Percentiles rank a stretch among this genome's conserved stretches.
phyloP scores from a whole-genome alignment of 495 filamentous ascomycete genomes.

The Aspergillus cristatus region DNA sequence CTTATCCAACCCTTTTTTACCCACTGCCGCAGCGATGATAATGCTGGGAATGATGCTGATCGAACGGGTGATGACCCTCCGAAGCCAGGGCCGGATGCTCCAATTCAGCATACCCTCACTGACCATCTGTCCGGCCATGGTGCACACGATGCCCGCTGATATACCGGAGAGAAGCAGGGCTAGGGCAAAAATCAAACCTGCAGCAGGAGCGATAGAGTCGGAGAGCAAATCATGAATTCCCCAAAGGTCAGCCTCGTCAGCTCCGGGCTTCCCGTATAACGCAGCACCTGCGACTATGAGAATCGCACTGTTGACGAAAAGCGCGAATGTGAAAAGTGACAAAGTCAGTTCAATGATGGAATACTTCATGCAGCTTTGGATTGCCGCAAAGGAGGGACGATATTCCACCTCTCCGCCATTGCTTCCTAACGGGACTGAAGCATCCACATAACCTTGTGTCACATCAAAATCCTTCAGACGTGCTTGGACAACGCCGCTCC shows the following conservation, averaged over 20 bases:
- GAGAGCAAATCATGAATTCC: constrained; percentile 73
- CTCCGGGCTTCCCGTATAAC: constrained; percentile 49
- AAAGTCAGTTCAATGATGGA: constrained; percentile 66
- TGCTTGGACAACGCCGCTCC: constrained; percentile 79
- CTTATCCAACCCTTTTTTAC: constrained; percentile 57
- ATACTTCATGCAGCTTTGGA: constrained; percentile 70
- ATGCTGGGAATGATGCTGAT: constrained; percentile 76
- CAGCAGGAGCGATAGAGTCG: constrained; percentile 56
- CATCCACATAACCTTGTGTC: constrained; percentile 45
- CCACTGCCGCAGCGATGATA: constrained; percentile 72
- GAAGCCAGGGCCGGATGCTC: constrained; percentile 60
- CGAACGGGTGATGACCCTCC: constrained; percentile 58
- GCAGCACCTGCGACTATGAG: constrained; percentile 81
- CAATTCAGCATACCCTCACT: constrained; percentile 69
- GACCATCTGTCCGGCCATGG: constrained; percentile 78
- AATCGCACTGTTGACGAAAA: constrained; percentile 91
- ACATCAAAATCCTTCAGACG: constrained; percentile 72
- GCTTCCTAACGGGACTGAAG: constrained; percentile 26
- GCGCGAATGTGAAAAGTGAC: constrained; percentile 81
- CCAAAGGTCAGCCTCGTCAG: constrained; percentile 65
- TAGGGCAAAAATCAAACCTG: constrained; percentile 67
- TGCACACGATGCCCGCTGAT: constrained; percentile 72
- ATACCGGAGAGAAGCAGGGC: constrained; percentile 70
- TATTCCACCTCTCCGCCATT: constrained; percentile 51
- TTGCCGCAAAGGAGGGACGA: constrained; percentile 66